These are phyloP conservation scores for Biscogniauxia sp. DNA, from an alignment of 2,329 filamentous ascomycete species.

Conservation along the genomic window DNA sequence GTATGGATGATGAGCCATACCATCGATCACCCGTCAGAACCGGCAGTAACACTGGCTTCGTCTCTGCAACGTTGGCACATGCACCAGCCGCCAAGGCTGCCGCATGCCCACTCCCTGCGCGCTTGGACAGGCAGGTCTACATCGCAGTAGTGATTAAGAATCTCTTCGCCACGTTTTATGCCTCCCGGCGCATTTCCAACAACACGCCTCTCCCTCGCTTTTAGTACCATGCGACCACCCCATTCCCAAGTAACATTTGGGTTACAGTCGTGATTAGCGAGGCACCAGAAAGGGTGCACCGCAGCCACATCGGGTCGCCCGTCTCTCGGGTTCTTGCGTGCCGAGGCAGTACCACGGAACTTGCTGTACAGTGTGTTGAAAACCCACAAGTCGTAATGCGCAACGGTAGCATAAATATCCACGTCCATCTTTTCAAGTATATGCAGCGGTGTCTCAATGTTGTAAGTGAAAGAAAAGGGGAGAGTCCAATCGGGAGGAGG, in stretches of 20 bases:
- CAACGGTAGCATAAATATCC: slow-evolving; percentile 63
- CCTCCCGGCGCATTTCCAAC: slow-evolving; percentile 53
- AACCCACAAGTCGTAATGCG: slow-evolving; percentile 71
- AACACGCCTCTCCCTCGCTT: slow-evolving; percentile 57
- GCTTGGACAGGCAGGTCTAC: slow-evolving; percentile 73
- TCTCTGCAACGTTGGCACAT: slow-evolving; percentile 79
- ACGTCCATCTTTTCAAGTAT: slow-evolving; percentile 83
- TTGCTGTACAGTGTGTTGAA: slow-evolving; percentile 92
- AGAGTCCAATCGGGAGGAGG: slow-evolving; percentile 65
- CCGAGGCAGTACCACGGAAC: slow-evolving; percentile 89
- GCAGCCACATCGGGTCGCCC: slow-evolving; percentile 88
- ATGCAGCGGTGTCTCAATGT: slow-evolving; percentile 71
- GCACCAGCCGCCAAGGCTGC: slow-evolving; percentile 85
- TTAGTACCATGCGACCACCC: slow-evolving; percentile 74
- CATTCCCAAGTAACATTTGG: slow-evolving; percentile 96
- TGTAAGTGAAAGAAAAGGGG: slow-evolving; percentile 75
- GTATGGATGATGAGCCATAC: not conserved
- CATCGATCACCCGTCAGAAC: slow-evolving; percentile 15
- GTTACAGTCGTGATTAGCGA: slow-evolving; percentile 94
- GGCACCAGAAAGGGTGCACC: slow-evolving; percentile 92
- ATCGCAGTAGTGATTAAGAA: slow-evolving; percentile 94
- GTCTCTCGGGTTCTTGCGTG: slow-evolving; percentile 71
- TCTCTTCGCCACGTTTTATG: slow-evolving; percentile 76
- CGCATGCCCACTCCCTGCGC: slow-evolving; percentile 83
- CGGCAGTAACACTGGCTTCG: slow-evolving; percentile 52